phyloP scores from a whole-genome alignment of 441 rosid species.

The Macaranga tanarius region DNA sequence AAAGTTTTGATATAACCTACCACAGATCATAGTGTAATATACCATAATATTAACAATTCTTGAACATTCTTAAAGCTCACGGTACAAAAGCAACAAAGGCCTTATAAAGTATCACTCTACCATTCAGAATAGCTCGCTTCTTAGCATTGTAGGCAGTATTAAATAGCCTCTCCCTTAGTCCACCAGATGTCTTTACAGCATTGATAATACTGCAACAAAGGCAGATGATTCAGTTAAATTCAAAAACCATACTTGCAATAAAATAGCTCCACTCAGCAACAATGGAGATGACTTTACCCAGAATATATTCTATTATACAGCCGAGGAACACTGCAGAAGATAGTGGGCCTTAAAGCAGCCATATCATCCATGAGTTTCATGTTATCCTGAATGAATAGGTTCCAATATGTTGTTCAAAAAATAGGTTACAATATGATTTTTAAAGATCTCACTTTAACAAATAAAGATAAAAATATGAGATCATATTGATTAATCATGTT shows the following conservation, averaged over 20 bases:
- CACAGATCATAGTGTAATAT: not conserved
- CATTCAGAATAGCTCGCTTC: conserved; percentile 88
- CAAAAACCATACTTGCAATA: conserved; percentile 19
- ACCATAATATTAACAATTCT: not conserved
- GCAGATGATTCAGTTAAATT: conserved; percentile 14
- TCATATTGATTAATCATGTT: conserved; percentile 9
- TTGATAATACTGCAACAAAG: conserved; percentile 62
- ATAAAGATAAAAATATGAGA: not conserved
- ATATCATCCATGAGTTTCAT: conserved; percentile 92
- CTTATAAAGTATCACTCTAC: conserved; percentile 37
- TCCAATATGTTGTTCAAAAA: no score
- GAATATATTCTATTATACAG: conserved; percentile 87
- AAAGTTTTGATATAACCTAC: not conserved
- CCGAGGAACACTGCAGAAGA: conserved; percentile 98
- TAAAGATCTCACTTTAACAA: conserved; percentile 19
- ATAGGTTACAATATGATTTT: not conserved
- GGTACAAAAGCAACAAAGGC: conserved; percentile 7
- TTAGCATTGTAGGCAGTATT: conserved; percentile 96
- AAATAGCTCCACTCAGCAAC: conserved; percentile 25
- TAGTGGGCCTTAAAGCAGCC: conserved; percentile 86
- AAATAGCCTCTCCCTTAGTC: conserved; percentile 76
- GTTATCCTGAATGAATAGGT: conserved; percentile 65
- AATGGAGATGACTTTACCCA: conserved; percentile 50
- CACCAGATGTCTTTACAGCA: conserved; percentile 89
- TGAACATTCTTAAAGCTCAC: not conserved